Evolutionary conservation across 1,284 basidiomycete genomes (phyloP).

Genomic region (Takashimella tepidaria): DNA sequence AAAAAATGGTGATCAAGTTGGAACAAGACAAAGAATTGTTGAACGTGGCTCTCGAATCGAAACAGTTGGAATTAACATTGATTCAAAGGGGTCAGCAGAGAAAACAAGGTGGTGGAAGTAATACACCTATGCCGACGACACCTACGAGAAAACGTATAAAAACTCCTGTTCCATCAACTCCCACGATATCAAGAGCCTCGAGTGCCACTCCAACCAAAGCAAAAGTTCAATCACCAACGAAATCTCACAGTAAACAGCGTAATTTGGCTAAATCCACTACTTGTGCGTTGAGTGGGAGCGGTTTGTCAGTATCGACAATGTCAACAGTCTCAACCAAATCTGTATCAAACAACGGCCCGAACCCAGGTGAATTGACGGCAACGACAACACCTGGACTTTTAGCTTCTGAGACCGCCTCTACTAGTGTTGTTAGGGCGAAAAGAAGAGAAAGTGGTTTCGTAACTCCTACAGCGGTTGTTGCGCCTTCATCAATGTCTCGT

Average conservation of each 20-base stretch:
- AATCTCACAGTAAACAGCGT: no score
- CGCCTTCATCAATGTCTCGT: no score
- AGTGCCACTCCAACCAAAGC: neutral
- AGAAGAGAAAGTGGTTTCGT: neutral
- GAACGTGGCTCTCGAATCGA: constrained; percentile 34
- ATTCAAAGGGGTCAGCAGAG: neutral
- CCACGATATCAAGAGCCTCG: no score
- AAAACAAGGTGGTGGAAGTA: neutral
- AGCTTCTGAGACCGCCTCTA: no score
- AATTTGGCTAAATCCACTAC: no score
- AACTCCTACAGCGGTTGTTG: neutral
- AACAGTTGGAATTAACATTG: constrained; percentile 23
- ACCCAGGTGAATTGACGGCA: no score
- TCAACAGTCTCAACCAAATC: neutral
- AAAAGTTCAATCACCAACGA: no score
- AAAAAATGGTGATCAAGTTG: neutral
- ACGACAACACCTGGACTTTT: no score
- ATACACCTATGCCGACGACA: neutral
- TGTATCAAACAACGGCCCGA: no score
- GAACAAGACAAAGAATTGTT: constrained; percentile 33
- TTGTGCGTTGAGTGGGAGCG: no score
- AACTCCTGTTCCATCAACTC: neutral
- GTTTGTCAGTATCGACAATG: neutral
- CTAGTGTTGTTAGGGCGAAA: neutral
- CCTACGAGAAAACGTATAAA: neutral